Evolutionary conservation across 148 eudicot genomes (phyloP).

Genomic region (Dysphania ambrosioides): DNA sequence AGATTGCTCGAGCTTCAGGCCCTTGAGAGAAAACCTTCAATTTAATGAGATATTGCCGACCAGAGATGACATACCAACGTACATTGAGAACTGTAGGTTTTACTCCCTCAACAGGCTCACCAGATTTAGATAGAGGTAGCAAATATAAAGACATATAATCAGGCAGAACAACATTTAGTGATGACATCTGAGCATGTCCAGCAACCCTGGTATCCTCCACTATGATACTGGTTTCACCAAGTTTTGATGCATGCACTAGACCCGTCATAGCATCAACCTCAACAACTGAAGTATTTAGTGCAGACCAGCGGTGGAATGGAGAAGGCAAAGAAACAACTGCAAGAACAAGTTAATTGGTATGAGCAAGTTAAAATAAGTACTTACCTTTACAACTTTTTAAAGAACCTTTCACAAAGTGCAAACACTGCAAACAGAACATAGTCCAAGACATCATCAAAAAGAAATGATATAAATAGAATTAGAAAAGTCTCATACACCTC

Average conservation of each 20-base stretch:
- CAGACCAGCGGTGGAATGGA: slow-evolving; percentile 71
- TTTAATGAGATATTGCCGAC: slow-evolving; percentile 56
- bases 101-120: slow-evolving; percentile 51
- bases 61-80: slow-evolving; percentile 70
- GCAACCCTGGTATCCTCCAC: slow-evolving; percentile 89
- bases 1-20: slow-evolving; percentile 53
- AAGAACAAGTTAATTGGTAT: slow-evolving; percentile 15
- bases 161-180: slow-evolving; percentile 77
- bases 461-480: neutral
- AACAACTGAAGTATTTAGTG: slow-evolving; percentile 62
- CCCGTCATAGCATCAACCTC: slow-evolving; percentile 57
- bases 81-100: slow-evolving; percentile 52
- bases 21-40: slow-evolving; percentile 63
- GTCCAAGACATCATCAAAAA: neutral
- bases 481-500: neutral
- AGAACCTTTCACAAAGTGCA: neutral
- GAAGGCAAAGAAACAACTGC: slow-evolving; percentile 76
- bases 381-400: neutral
- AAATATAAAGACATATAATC: slow-evolving; percentile 57
- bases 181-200: slow-evolving; percentile 73
- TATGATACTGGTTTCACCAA: slow-evolving; percentile 62
- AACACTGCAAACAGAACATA: slow-evolving; percentile 16
- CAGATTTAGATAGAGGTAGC: slow-evolving; percentile 55
- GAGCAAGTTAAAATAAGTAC: slow-evolving; percentile 2
- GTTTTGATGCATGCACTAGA: slow-evolving; percentile 42